phyloP scores from a whole-genome alignment of 768 basidiomycete genomes.

The Leucocoprinus birnbaumii region DNA sequence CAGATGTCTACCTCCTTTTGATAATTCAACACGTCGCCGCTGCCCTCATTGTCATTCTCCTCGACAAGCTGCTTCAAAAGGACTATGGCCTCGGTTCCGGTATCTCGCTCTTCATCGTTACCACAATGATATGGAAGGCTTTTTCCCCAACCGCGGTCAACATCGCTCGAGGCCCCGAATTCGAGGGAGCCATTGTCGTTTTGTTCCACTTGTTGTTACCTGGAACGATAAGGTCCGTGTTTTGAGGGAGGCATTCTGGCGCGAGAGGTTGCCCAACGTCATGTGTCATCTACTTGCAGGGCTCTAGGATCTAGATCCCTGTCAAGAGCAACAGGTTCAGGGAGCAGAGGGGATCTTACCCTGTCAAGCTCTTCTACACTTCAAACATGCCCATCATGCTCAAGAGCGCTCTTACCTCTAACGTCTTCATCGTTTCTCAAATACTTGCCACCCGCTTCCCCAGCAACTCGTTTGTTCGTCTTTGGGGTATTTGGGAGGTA shows the following conservation, averaged over 20 bases:
- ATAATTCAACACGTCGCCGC: constrained; percentile 96
- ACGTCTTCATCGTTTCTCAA: constrained; percentile 95
- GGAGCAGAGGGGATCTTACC: constrained; percentile 94
- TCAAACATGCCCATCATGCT: constrained; percentile 99
- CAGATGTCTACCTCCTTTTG: constrained; percentile 94
- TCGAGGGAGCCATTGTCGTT: constrained; percentile 94
- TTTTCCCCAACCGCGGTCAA: constrained; percentile 98
- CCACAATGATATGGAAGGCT: constrained; percentile 99
- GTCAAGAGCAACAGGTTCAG: constrained; percentile 96
- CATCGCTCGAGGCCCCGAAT: constrained; percentile 97
- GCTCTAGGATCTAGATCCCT: constrained; percentile 98
- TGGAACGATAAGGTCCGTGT: constrained; percentile 99
- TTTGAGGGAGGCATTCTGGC: constrained; percentile 96
- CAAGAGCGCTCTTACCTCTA: constrained; percentile 87
- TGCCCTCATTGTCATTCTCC: constrained; percentile 93
- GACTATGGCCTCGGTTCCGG: constrained; percentile 98
- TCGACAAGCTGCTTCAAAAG: constrained; percentile 98
- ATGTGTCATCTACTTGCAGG: constrained; percentile 99
- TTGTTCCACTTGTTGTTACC: constrained; percentile 97
- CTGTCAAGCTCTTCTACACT: constrained; percentile 98
- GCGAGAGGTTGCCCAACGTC: constrained; percentile 93
- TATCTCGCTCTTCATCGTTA: constrained; percentile 98
- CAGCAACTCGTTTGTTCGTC: constrained; percentile 80
- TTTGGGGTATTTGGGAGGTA: constrained; percentile 99
- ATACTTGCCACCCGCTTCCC: constrained; percentile 95